Base-by-base conservation (phyloP, 495 filamentous ascomycete species). In the Emericellopsis terricola region DNA sequence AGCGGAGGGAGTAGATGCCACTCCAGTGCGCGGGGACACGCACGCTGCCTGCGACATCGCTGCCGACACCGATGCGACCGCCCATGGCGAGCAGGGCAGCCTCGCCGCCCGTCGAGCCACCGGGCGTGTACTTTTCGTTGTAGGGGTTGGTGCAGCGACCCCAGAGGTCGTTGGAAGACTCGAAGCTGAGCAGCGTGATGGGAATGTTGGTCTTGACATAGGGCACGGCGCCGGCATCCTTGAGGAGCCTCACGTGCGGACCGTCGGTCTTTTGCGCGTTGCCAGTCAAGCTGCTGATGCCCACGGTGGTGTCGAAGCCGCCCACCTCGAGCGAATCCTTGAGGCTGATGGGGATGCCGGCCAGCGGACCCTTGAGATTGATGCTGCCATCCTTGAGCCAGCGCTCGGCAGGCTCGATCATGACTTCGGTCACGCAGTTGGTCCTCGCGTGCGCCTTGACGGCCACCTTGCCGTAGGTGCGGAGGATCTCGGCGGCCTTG, bases 201-300 rank as follows among this genome's bases (percentile, higher is more conserved):
- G 89, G 89, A n/a, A 89, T 47, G 36, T 89, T 87, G 1, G 89
- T 97, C 62, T 96, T 97, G 13, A 86, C 83, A 51, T 94, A 94
- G 1, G 89, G 89, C 1, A 97, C 65, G 3, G 89, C 89, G n/a
- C 81, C 79, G n/a, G 85, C 83, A 54, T 94, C 84, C 45, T 91
- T 92, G 19, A 94, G 57, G 11, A 96, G 46, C 33, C 64, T 64
- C 3, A 82, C 72, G 53, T 91, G 68, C 1, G 73, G 60, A 0
- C 86, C 84, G 64, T 94, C 83, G 29, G 67, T 48, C 1, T 47
- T 28, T 7, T 55, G 56, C 6, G 72, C 72, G 46, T 84, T 78
- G 4, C 74, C 73, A 1, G 77, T 71, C 36, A 78, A 69, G 29
- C 64, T 50, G 14, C 80, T 78, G 48, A 85, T 94, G 2, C 84